Conservation (phyloP, 2,329 filamentous ascomycete species). For the Diaporthe sp. region DNA sequence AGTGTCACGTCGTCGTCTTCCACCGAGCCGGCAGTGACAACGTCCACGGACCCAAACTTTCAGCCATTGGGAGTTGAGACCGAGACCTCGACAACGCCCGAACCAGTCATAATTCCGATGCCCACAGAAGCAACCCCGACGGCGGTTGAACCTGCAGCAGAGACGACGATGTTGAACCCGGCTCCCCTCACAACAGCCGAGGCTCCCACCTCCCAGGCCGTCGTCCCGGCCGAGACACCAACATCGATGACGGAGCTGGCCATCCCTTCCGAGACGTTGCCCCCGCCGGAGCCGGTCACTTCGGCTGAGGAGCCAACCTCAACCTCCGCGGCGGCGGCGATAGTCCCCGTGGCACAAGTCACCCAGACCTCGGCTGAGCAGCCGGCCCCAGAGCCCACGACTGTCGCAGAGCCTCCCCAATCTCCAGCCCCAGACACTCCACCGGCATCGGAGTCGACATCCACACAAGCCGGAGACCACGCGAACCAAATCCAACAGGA, state of each 20-base stretch:
- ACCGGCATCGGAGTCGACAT: neutral
- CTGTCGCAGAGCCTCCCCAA: neutral
- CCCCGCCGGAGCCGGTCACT: neutral
- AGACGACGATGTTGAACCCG: neutral
- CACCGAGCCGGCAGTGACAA: neutral
- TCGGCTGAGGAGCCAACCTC: neutral
- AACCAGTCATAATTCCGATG: neutral
- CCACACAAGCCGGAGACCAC: neutral
- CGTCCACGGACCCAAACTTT: neutral
- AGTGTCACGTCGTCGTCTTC: neutral
- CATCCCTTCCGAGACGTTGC: neutral
- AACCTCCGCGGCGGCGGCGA: neutral
- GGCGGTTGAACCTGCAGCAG: neutral
- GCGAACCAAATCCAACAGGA: neutral
- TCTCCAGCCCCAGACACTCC: neutral
- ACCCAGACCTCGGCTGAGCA: neutral
- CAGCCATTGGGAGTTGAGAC: neutral
- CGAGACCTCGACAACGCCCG: neutral
- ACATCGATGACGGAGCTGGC: neutral
- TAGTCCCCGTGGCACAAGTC: conserved; percentile 2
- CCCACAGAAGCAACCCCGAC: neutral
- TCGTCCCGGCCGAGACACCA: neutral
- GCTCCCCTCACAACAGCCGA: neutral
- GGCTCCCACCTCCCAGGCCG: neutral
- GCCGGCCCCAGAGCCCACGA: neutral